Percentiles rank a stretch among this genome's conserved stretches.
These are phyloP conservation scores for Hysterangium stoloniferum DNA, from an alignment of 768 basidiomycete genomes.

Conservation along the genomic window DNA sequence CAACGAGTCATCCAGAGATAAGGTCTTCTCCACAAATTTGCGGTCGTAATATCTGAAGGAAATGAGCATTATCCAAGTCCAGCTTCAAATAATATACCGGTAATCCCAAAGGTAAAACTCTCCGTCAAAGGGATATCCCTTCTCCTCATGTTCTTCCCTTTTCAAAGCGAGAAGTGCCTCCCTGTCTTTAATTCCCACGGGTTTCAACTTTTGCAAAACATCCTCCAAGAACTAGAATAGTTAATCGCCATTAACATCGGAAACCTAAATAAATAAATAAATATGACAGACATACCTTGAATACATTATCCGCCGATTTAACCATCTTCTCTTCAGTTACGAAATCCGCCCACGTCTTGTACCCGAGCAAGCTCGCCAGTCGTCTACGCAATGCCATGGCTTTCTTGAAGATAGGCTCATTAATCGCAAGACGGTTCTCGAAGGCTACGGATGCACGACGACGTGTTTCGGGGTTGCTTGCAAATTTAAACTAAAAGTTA, in stretches of 20 bases:
- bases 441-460: constrained; percentile 55
- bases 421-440: constrained; percentile 61
- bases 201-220: constrained; percentile 63
- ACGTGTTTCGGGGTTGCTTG: constrained; percentile 62
- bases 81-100: constrained; percentile 33
- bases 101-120: constrained; percentile 84
- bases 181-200: constrained; percentile 62
- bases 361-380: constrained; percentile 60
- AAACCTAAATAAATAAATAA: neutral
- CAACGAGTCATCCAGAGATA: constrained; percentile 65
- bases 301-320: constrained; percentile 55
- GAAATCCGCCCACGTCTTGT: constrained; percentile 79
- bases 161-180: constrained; percentile 65
- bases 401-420: constrained; percentile 61
- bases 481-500: constrained; percentile 65
- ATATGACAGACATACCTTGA: constrained; percentile 35
- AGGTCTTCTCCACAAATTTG: constrained; percentile 54
- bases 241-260: neutral
- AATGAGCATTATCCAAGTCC: neutral
- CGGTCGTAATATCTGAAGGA: constrained; percentile 28
- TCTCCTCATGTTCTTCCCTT: constrained; percentile 58
- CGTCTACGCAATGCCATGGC: constrained; percentile 63
- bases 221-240: constrained; percentile 76
- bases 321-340: constrained; percentile 83
- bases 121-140: constrained; percentile 56